Evolutionary conservation across 208 protist species (phyloP), one percentile per base, ranked within the genome.

Genomic region (Trypanosoma mega): DNA sequence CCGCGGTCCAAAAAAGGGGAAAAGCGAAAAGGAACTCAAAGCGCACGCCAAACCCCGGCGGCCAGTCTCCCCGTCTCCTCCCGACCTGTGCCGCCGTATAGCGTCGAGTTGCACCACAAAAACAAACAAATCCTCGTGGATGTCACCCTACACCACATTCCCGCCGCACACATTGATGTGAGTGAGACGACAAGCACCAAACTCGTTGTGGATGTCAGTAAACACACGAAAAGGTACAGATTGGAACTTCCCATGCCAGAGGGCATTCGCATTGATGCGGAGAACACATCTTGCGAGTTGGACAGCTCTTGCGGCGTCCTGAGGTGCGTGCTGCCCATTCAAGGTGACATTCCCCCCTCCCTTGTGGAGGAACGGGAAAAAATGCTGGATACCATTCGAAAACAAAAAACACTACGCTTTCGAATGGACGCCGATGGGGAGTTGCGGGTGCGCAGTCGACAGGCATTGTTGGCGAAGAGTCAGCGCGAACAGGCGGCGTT

Each of bases 71-170:
- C 29, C 0, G 56, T 51, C 6, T 58, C 61, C 9, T 52, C 50
- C 2, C 7, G 18, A 6, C 43, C 50, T 21, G 76, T 78, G 55
- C 89, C 89, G 1, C 60, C 63, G 37, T 83, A 83, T 46, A 72
- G 74, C 65, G 30, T 86, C 37, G 83, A 96, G 73, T 52, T 93
- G 20, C 89, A 96, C 72, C 84, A 85, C 69, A 91, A 91, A 69
- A 82, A 80, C 21, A 83, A 87, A 56, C 67, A 86, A 44, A 49
- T 93, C 8, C 72, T 79, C 8, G 74, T 96, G 23, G 72, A 90
- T 47, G 89, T 96, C 1, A 72, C 75, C 29, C 76, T 96, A 43
- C 85, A 91, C 61, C 77, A 87, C 63, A 65, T 96, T n/a, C 89
- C 89, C 21, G 51, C 69, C 12, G 56, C 70, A 46, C 82, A 87